Conservation (phyloP, 1,139 yeast genomes). For the Protomyces arabidopsidicola region DNA sequence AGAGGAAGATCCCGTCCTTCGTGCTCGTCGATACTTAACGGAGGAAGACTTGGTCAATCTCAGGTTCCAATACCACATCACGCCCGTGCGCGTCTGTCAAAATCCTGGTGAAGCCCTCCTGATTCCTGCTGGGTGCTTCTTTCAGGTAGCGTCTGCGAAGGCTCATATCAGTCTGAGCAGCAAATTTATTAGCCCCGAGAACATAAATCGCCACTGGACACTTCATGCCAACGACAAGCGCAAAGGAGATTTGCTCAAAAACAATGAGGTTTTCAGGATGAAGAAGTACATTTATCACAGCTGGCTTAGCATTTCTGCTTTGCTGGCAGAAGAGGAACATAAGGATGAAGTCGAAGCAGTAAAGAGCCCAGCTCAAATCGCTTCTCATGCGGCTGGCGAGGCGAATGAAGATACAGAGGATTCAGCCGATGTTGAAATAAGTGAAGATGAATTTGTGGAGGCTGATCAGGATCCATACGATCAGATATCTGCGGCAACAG, state of each 20-base stretch:
- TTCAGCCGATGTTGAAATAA: no score
- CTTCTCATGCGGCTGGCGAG: no score
- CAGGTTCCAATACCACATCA: slow-evolving; percentile 26
- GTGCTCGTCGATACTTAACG: slow-evolving; percentile 31
- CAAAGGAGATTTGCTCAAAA: background rate
- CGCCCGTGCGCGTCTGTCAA: slow-evolving; percentile 31
- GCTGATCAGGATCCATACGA: no score
- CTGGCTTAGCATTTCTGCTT: background rate
- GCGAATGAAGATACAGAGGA: no score
- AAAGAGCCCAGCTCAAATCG: no score
- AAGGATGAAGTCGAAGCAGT: no score
- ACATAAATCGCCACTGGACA: slow-evolving; percentile 26
- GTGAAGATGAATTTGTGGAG: no score
- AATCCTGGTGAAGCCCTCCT: slow-evolving; percentile 33
- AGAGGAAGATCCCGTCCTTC: slow-evolving; percentile 32
- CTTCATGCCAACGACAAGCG: background rate
- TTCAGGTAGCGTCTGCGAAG: slow-evolving; percentile 32
- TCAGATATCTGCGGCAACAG: no score
- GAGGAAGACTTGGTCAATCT: slow-evolving; percentile 28
- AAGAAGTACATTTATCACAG: background rate
- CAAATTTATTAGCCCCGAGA: slow-evolving; percentile 33
- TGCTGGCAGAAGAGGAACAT: no score
- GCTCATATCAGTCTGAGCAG: slow-evolving; percentile 31
- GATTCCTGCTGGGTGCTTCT: slow-evolving; percentile 34
- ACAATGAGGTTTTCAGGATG: background rate